Percentiles rank a stretch among this genome's conserved stretches.
Conservation (phyloP, 768 basidiomycete genomes). For the Pleurotus tuoliensis region DNA sequence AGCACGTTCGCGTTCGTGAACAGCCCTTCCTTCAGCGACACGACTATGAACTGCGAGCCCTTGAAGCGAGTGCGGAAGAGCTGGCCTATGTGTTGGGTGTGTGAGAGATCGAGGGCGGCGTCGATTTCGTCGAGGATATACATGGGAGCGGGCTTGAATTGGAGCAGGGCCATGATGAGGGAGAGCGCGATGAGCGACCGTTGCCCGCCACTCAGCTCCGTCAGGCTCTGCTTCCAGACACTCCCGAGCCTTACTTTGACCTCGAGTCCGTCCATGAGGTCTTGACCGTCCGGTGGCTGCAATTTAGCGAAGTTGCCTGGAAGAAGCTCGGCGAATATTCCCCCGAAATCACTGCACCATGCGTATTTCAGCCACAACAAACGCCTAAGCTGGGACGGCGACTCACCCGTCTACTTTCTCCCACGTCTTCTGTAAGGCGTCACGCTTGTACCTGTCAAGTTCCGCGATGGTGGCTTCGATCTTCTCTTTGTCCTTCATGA, state of each 20-base stretch:
- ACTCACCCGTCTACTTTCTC: constrained; percentile 88
- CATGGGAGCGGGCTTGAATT: constrained; percentile 99
- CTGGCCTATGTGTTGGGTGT: constrained; percentile 96
- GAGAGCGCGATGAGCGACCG: constrained; percentile 98
- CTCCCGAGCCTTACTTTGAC: constrained; percentile 94
- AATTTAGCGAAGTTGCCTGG: constrained; percentile 97
- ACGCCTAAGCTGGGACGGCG: not conserved
- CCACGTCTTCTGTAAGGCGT: constrained; percentile 94
- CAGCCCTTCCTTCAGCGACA: constrained; percentile 92
- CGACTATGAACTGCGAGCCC: constrained; percentile 97
- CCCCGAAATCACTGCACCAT: constrained; percentile 80
- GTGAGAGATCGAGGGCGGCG: constrained; percentile 92
- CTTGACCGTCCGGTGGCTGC: constrained; percentile 89
- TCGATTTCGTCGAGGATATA: constrained; percentile 99
- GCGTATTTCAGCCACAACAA: not conserved
- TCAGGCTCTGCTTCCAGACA: constrained; percentile 98
- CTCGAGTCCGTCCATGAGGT: constrained; percentile 92
- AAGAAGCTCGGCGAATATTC: constrained; percentile 91
- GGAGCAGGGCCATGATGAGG: constrained; percentile 97
- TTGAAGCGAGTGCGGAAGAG: constrained; percentile 98
- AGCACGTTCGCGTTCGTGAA: constrained; percentile 98
- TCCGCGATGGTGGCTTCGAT: constrained; percentile 93
- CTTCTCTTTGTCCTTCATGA: constrained; percentile 89
- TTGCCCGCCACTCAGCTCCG: constrained; percentile 96
- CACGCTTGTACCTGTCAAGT: constrained; percentile 90